Conservation (phyloP, 1,139 yeast genomes). For the Zygosaccharomyces pseudobailii region DNA sequence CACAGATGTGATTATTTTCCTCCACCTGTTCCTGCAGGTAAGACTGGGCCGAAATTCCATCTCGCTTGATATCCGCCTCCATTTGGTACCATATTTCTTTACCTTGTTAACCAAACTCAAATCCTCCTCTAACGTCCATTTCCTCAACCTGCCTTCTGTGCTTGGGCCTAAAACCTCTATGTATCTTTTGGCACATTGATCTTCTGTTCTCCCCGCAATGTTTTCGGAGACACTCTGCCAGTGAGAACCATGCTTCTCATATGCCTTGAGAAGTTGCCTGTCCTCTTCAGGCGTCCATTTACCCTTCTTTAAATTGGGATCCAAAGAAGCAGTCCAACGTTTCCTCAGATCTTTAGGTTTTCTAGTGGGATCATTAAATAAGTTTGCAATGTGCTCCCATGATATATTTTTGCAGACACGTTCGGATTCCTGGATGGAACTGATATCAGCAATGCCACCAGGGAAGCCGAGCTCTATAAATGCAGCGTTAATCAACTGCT, state of each 20-base stretch:
- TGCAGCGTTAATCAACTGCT: constrained; percentile 37
- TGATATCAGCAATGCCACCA: constrained; percentile 34
- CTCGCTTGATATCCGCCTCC: constrained; percentile 74
- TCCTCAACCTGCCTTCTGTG: constrained; percentile 66
- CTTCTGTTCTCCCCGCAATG: constrained; percentile 84
- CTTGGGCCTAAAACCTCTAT: constrained; percentile 83
- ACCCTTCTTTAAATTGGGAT: constrained; percentile 78
- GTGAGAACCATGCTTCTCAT: constrained; percentile 63
- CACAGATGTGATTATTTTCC: constrained; percentile 74
- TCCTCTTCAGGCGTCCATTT: constrained; percentile 90
- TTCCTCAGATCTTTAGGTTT: constrained; percentile 68
- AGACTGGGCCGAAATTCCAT: constrained; percentile 80
- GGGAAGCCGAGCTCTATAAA: constrained; percentile 31
- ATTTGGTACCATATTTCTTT: constrained; percentile 74
- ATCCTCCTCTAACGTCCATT: constrained; percentile 82
- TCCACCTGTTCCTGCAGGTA: constrained; percentile 90
- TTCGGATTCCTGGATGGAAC: constrained; percentile 28
- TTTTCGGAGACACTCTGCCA: constrained; percentile 82
- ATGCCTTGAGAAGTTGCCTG: constrained; percentile 56
- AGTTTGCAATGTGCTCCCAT: constrained; percentile 66
- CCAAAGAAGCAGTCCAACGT: constrained; percentile 75
- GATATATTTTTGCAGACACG: constrained; percentile 28
- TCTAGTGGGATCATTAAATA: constrained; percentile 39
- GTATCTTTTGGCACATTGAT: constrained; percentile 90
- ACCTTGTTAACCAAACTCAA: constrained; percentile 60